Evolutionary conservation across 2,329 filamentous ascomycete species (phyloP), one percentile per base, ranked within the genome.

Genomic region (Fulvia fulva): DNA sequence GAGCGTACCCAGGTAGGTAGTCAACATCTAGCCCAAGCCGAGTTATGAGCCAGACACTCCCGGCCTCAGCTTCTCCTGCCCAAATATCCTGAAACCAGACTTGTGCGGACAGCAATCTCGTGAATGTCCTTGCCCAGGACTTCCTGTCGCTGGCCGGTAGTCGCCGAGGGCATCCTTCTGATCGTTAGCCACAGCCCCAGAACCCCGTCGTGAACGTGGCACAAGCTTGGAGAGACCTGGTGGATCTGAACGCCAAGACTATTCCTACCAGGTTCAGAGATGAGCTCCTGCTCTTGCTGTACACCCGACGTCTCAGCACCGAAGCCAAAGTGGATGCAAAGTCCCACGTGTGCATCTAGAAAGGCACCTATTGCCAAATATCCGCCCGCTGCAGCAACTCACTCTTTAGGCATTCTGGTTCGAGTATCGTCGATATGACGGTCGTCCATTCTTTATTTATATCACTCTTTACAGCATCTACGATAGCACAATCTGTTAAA

Each of bases 401-500:
- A n/a, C n/a, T n/a, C n/a, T n/a, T n/a, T n/a, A n/a, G n/a, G 28
- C 12, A 32, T 12, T 12, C 8, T 47, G 44, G 19, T 25, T 47
- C 5, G 8, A 23, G 12, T 11, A 12, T 12, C 9, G 8, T 1
- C 44, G 25, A 47, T 11, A 25, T 22, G 44, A 26, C n/a, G 25
- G 21, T 47, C 21, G 21, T 47, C 19, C 22, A 7, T 47, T 25
- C 2, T 5, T 2, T 47, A 25, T 12, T 12, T 21, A 23, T 47
- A 6, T 14, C 19, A 8, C 21, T 23, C 25, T 19, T 47, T 19
- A 25, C 12, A 23, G 11, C 14, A 12, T 28, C 21, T 19, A 26
- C 58, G 22, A 22, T 51, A n/a, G 59, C 59, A 26, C 62, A 62
- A 23, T 67, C 66, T 6, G 57, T 67, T 34, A 43, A 57, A 34